phyloP scores from a whole-genome alignment of 1,139 yeast species.

The Scheffersomyces insectosa region DNA sequence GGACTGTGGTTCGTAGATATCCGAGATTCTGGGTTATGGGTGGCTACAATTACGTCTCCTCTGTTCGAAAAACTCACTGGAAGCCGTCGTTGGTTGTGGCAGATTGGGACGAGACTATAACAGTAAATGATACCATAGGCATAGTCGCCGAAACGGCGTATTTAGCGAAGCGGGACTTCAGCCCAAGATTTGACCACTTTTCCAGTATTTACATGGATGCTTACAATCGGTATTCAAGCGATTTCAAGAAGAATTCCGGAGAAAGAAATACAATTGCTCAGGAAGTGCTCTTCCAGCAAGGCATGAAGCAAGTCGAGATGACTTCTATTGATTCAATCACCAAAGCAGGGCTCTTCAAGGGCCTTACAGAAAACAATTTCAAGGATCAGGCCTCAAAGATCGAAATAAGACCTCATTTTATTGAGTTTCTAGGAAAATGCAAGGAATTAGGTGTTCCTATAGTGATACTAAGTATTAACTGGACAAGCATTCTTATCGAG shows the following conservation, averaged over 20 bases:
- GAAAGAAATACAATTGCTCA: constrained; percentile 16
- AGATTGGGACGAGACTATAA: constrained; percentile 78
- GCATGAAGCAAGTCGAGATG: constrained; percentile 48
- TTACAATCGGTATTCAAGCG: constrained; percentile 22
- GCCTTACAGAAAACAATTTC: constrained; percentile 35
- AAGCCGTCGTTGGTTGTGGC: constrained; percentile 30
- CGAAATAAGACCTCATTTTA: constrained; percentile 44
- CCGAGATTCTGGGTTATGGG: no score
- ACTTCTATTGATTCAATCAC: constrained; percentile 51
- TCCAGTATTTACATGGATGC: constrained; percentile 44
- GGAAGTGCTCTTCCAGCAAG: constrained; percentile 49
- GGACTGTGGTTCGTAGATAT: no score
- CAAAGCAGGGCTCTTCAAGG: constrained; percentile 42
- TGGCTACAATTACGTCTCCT: no score
- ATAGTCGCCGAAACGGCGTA: constrained; percentile 56
- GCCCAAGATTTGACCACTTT: constrained; percentile 48
- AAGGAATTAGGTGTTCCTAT: constrained; percentile 32
- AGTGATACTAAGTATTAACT: constrained; percentile 60
- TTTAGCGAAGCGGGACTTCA: constrained; percentile 30
- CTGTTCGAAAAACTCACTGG: background rate
- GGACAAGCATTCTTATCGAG: constrained; percentile 57
- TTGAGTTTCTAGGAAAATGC: constrained; percentile 32
- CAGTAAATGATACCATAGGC: constrained; percentile 56
- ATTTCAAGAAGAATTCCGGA: constrained; percentile 21
- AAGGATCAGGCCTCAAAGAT: constrained; percentile 36